phyloP scores from a whole-genome alignment of 108 stramenopile species.

The Conticribra guillardii region DNA sequence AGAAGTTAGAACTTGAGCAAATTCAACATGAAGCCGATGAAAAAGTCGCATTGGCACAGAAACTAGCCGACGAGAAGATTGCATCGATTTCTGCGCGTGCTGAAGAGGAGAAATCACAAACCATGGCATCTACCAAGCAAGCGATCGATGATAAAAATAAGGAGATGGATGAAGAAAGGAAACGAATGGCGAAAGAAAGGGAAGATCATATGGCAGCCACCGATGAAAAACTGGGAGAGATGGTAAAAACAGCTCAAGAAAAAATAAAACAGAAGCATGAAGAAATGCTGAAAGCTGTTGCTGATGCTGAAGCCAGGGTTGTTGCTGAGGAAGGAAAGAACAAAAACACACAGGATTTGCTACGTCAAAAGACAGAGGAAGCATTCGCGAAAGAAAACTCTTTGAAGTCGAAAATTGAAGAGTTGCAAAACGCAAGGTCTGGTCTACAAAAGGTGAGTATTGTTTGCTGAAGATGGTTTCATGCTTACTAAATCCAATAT shows the following conservation, averaged over 20 bases:
- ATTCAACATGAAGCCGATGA: constrained; percentile 2
- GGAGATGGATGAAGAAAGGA: constrained; percentile 18
- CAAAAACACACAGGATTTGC: background rate
- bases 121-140: constrained; percentile 8
- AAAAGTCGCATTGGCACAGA: background rate
- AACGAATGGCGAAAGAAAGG: constrained; percentile 18
- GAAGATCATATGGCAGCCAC: background rate
- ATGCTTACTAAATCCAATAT: too few relatives aligned
- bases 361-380: constrained; percentile 9
- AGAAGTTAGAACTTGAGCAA: too few relatives aligned
- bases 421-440: constrained; percentile 2
- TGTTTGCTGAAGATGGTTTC: background rate
- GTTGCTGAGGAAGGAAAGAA: constrained; percentile 11
- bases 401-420: constrained; percentile 21
- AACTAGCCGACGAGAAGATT: constrained; percentile 9
- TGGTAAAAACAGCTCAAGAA: background rate
- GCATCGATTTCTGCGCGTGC: constrained; percentile 7
- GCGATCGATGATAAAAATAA: constrained; percentile 11
- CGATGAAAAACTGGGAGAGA: constrained; percentile 4
- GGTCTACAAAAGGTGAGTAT: constrained; percentile 36
- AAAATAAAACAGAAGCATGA: constrained; percentile 16
- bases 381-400: constrained; percentile 11
- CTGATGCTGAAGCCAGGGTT: constrained; percentile 11
- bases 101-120: constrained; percentile 22
- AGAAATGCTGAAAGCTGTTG: constrained; percentile 15